Evolutionary conservation across 75 land plant species (phyloP), one percentile per base, ranked within the genome.

Genomic region (Isoetes taiwanensis): DNA sequence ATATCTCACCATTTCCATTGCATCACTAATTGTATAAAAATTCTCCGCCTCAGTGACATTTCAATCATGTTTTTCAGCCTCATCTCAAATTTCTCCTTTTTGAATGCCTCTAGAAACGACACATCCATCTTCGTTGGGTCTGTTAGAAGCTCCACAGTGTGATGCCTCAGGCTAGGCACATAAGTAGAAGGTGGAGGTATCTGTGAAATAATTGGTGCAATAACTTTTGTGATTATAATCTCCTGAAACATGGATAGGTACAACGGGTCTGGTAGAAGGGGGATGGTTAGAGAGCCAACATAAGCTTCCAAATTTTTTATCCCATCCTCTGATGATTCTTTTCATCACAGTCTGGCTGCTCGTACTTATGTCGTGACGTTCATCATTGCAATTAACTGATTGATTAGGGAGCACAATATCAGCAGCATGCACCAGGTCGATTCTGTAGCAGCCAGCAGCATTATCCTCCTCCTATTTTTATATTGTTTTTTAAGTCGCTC

Each of bases 1-100:
- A 30, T 64, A 62, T 4, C 65, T 60, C 28, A 37, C 30, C 14
- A 64, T 21, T 23, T 62, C 67, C 9, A 32, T 28, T 24, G 31
- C 67, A n/a, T 62, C 67, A n/a, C 43, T 56, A 37, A 64, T 30
- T 17, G 54, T 26, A 14, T 29, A 30, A 30, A 25, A 64, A 56
- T 64, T 28, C 57, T 62, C 28, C 55, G 50, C 23, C 57, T 62
- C 16, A 46, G 40, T 21, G 57, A 39, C 21, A 19, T 64, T 17
- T 64, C 65, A 30, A 56, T 28, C 30, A 40, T 39, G 20, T 0
- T 30, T 3, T 23, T 29, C 28, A 64, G 43, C 20, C 17, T 1
- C 2, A 26, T 2, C 19, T 17, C 43, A 28, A 56, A 10, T 3
- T 40, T 16, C 8, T 20, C 41, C 6, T 17, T 17, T 23, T 28